Evolutionary conservation across 1,139 yeast genomes (phyloP), one percentile per base, ranked within the genome.

Genomic region (Sugiyamaella paludigena): DNA sequence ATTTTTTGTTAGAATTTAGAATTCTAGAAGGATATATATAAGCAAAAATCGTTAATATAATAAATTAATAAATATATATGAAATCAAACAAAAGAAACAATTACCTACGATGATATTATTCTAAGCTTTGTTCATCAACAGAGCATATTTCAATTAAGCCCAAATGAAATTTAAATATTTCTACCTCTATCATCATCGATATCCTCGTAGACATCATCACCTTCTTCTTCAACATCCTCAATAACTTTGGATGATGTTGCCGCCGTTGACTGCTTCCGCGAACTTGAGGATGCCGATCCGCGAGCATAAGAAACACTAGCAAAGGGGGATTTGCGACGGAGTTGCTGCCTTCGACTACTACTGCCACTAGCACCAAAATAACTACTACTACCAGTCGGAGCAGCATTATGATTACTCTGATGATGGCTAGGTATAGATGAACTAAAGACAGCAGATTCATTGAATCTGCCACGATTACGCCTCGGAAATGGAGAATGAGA

Each of bases 391-490:
- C 24, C 24, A 19, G 24, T 5, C 5, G 5, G 5, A 19, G 5
- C 24, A 19, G 24, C 34, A n/a, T 29, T 16, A 28, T n/a, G 7
- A 36, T 11, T 40, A 31, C 13, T 16, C 12, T n/a, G 7, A 36
- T 11, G 28, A 31, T 30, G 34, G 15, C n/a, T n/a, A 13, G 47
- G 10, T 10, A 37, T 27, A 15, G 45, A 26, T 6, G 45, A 35
- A 6, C 51, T 43, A 28, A 57, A 55, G 13, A 59, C 59, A 6
- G 64, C 60, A 4, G 58, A 39, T 43, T 61, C 64, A 43, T 58
- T 58, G 47, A 56, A 61, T 34, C 54, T 43, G 15, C 57, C 53
- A 19, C 55, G 45, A 1, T 46, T 37, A 3, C 48, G 48, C 15
- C 51, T 38, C n/a, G 36, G 45, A 33, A 44, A 40, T 16, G 51